A percentile compares a stretch with the other conserved stretches of the same genome.
phyloP scores from a whole-genome alignment of 345 rosid genomes.

The Acer negundo region DNA sequence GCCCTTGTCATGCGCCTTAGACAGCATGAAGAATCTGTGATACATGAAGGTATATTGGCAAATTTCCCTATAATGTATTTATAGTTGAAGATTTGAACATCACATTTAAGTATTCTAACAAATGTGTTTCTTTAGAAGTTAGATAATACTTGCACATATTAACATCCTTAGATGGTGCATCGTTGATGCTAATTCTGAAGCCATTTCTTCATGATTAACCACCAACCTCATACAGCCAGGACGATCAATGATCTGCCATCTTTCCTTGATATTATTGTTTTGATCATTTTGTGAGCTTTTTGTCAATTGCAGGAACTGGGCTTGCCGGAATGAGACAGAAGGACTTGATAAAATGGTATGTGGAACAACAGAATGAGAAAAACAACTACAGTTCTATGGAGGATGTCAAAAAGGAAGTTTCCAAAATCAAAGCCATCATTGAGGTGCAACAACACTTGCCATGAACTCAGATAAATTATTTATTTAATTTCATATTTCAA shows the following conservation, averaged over 20 bases:
- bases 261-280: background rate
- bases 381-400: slow-evolving; percentile 66
- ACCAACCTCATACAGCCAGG: background rate
- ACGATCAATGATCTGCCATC: background rate
- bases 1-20: slow-evolving; percentile 84
- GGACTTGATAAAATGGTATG: slow-evolving; percentile 84
- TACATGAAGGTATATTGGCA: slow-evolving; percentile 40
- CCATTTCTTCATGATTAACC: background rate
- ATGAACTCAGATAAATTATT: background rate
- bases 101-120: background rate
- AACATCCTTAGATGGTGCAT: background rate
- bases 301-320: slow-evolving; percentile 51
- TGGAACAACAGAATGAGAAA: slow-evolving; percentile 86
- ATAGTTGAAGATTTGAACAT: background rate
- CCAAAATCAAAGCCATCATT: slow-evolving; percentile 70
- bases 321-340: slow-evolving; percentile 86
- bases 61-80: background rate
- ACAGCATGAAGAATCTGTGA: slow-evolving; percentile 81
- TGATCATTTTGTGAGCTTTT: slow-evolving; percentile 11
- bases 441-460: slow-evolving; percentile 52
- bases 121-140: background rate
- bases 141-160: background rate
- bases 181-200: background rate
- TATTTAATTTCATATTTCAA: background rate
- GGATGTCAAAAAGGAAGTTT: slow-evolving; percentile 70